phyloP scores from a whole-genome alignment of 1,284 basidiomycete species.

The Melampsora occidentalis region DNA sequence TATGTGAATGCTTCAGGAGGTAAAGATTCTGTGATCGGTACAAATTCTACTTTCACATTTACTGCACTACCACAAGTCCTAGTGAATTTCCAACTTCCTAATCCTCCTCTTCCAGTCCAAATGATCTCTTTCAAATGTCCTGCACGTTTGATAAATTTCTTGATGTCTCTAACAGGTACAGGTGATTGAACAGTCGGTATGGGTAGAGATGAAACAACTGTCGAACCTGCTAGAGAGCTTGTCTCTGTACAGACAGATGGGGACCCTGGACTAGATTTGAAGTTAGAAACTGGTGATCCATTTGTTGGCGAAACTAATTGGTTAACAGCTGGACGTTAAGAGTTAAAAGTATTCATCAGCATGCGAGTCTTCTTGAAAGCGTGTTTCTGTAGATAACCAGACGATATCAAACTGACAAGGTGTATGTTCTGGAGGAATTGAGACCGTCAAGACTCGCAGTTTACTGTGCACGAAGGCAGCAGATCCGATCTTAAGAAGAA shows the following conservation, averaged over 20 bases:
- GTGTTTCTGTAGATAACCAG: background rate
- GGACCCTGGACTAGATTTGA: too few species aligned
- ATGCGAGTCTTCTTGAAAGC: background rate
- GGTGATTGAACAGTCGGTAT: conserved; percentile 8
- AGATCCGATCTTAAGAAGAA: conserved; percentile 20
- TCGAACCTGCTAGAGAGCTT: background rate
- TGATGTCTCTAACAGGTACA: conserved; percentile 33
- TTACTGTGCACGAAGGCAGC: conserved; percentile 38
- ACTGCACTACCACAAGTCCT: conserved; percentile 26
- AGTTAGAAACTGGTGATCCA: background rate
- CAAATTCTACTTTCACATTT: conserved; percentile 37
- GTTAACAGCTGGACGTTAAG: background rate
- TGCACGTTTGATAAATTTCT: conserved; percentile 39
- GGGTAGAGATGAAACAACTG: background rate
- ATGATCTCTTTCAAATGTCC: conserved; percentile 33
- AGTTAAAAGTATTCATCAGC: background rate
- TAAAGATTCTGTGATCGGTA: conserved; percentile 4
- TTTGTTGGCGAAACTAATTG: background rate
- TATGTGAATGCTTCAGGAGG: conserved; percentile 29
- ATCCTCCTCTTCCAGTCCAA: conserved; percentile 35
- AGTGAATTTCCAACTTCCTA: conserved; percentile 28
- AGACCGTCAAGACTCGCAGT: conserved; percentile 22
- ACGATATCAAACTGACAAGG: conserved; percentile 9
- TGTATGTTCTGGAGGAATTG: conserved; percentile 41
- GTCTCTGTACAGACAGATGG: conserved; percentile 1